Evolutionary conservation across 805 yeast genomes (phyloP).

Genomic region (Candida caryicola): DNA sequence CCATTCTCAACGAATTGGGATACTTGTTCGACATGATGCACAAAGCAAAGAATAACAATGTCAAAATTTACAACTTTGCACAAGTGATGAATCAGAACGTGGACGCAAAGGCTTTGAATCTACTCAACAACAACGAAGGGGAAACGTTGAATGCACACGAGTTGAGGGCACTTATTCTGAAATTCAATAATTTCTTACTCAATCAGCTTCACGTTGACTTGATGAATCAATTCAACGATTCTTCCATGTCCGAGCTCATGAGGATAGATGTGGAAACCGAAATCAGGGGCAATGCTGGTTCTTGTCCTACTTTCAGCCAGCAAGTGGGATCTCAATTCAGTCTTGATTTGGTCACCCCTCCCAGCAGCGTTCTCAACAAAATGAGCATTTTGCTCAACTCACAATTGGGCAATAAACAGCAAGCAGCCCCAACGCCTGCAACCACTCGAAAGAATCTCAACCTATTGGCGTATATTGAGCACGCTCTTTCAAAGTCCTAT

Average conservation of each 20-base stretch:
- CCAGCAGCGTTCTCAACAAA: conserved; percentile 23
- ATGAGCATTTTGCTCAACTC: conserved; percentile 16
- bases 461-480: conserved; percentile 53
- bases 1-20: conserved; percentile 78
- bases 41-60: conserved; percentile 68
- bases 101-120: conserved; percentile 51
- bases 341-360: conserved; percentile 44
- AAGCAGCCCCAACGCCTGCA: conserved; percentile 12
- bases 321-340: conserved; percentile 35
- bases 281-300: conserved; percentile 32
- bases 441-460: conserved; percentile 15
- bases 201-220: conserved; percentile 53
- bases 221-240: conserved; percentile 20
- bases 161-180: conserved; percentile 45
- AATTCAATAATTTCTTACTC: conserved; percentile 59
- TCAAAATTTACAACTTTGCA: conserved; percentile 78
- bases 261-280: conserved; percentile 45
- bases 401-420: conserved; percentile 11
- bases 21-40: conserved; percentile 88
- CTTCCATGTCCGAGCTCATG: conserved; percentile 30
- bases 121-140: conserved; percentile 51
- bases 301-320: conserved; percentile 36
- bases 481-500: conserved; percentile 52
- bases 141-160: conserved; percentile 42
- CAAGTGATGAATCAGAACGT: conserved; percentile 31